Conservation (phyloP, 768 basidiomycete genomes). For the Lepiota brunneoincarnata region DNA sequence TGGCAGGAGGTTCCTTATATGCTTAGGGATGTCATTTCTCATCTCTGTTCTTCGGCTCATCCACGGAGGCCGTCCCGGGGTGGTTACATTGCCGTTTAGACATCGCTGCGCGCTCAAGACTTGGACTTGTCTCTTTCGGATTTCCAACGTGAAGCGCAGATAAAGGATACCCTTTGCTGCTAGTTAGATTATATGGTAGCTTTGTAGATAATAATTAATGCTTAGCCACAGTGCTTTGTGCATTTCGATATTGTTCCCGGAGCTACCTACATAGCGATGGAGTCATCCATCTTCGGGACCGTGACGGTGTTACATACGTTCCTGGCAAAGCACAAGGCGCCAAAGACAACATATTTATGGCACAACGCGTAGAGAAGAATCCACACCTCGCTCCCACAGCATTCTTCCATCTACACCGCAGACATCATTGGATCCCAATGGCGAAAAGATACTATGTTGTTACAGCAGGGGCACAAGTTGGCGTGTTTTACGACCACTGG, state of each 20-base stretch:
- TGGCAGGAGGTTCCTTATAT: slow-evolving; percentile 90
- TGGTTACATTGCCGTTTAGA: slow-evolving; percentile 74
- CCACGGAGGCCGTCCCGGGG: slow-evolving; percentile 62
- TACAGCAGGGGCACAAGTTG: background rate
- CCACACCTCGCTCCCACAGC: slow-evolving; percentile 6
- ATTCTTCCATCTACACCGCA: background rate
- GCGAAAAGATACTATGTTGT: slow-evolving; percentile 10
- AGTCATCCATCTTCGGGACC: background rate
- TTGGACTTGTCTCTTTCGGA: background rate
- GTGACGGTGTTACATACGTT: slow-evolving; percentile 4
- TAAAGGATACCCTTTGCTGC: background rate
- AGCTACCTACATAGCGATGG: background rate
- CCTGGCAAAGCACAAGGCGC: slow-evolving; percentile 4
- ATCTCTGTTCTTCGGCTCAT: slow-evolving; percentile 72
- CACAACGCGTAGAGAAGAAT: background rate
- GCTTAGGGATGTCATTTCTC: slow-evolving; percentile 72
- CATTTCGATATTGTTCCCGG: background rate
- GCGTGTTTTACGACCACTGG: slow-evolving; percentile 9
- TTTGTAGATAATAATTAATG: slow-evolving; percentile 11
- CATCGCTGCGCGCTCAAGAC: too few relatives aligned
- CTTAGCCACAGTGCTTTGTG: background rate
- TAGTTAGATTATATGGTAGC: slow-evolving; percentile 7
- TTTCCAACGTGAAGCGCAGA: background rate
- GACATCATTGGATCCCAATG: background rate
- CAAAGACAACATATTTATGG: slow-evolving; percentile 3